Conservation (phyloP, 225 moss, liverwort and hornwort genomes). For the Sphagnum contortum region DNA sequence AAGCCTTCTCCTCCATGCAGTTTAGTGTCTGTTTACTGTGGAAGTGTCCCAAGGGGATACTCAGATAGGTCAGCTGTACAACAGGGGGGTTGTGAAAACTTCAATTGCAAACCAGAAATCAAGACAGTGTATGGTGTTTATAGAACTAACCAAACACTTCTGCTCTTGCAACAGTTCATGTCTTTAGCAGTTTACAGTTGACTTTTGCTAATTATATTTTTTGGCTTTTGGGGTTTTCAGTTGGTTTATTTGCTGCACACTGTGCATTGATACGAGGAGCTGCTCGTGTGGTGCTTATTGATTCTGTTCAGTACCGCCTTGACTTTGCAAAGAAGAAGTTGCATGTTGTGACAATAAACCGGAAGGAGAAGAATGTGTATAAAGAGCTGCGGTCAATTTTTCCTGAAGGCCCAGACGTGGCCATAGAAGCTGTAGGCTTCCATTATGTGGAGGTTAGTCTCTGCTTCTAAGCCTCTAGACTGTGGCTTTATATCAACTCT, state of each 20-base stretch:
- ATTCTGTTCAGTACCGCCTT: conserved; percentile 43
- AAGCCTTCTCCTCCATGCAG: no score
- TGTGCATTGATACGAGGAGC: conserved; percentile 64
- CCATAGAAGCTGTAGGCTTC: conserved; percentile 72
- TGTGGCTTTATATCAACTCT: no score
- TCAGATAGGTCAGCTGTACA: no score
- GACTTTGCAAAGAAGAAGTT: conserved; percentile 46
- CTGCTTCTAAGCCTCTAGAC: no score
- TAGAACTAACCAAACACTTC: no score
- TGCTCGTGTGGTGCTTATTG: conserved; percentile 64
- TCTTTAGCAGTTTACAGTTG: no score
- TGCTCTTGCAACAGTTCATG: no score
- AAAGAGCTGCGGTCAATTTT: conserved; percentile 34
- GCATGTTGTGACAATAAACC: conserved; percentile 53
- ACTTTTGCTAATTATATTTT: neutral
- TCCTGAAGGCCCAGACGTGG: conserved; percentile 67
- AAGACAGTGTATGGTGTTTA: no score
- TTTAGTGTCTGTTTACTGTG: no score
- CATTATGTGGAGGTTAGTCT: conserved; percentile 46
- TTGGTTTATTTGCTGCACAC: conserved; percentile 71
- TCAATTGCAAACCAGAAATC: no score
- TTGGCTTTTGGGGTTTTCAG: conserved; percentile 5
- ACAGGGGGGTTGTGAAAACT: no score
- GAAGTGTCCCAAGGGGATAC: no score
- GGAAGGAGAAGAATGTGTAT: conserved; percentile 36